Percentiles rank a stretch among this genome's conserved stretches.
Conservation (phyloP, 768 basidiomycete species). For the Pleurotus salmoneostramineus region DNA sequence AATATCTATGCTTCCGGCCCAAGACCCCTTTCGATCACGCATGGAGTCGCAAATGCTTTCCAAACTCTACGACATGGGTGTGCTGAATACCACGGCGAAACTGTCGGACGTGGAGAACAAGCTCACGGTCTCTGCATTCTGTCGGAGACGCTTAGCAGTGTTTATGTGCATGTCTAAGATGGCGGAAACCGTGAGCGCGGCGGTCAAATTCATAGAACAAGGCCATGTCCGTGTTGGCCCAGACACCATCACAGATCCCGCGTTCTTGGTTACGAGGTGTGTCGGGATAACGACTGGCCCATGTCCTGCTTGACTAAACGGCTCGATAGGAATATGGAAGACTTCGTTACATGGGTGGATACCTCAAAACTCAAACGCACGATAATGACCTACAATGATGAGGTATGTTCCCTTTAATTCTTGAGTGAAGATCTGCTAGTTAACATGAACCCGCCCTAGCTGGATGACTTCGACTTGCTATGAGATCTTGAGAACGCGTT, state of each 20-base stretch:
- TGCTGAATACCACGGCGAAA: conserved; percentile 82
- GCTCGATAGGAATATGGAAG: conserved; percentile 82
- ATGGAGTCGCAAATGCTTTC: conserved; percentile 87
- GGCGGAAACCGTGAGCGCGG: conserved; percentile 93
- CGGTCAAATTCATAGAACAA: conserved; percentile 96
- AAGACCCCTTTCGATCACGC: conserved; percentile 82
- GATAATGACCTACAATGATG: conserved; percentile 94
- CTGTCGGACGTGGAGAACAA: conserved; percentile 95
- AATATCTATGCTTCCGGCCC: conserved; percentile 78
- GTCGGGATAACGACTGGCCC: conserved; percentile 13
- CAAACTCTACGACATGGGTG: conserved; percentile 96
- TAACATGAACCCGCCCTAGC: conserved; percentile 36
- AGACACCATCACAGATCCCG: conserved; percentile 93
- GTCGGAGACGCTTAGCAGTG: conserved; percentile 87
- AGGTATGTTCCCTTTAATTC: conserved; percentile 44
- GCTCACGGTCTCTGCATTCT: conserved; percentile 93
- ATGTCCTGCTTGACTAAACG: background rate
- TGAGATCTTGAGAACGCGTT: conserved; percentile 29
- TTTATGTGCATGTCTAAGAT: conserved; percentile 91
- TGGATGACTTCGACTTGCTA: conserved; percentile 92
- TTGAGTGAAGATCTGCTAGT: background rate
- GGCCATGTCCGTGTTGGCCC: conserved; percentile 97
- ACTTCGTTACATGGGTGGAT: conserved; percentile 99
- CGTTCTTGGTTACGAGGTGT: conserved; percentile 88
- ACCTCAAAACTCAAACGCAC: conserved; percentile 95